A percentile compares a stretch with the other conserved stretches of the same genome.
Evolutionary conservation across 192 early-diverging fungal genomes (phyloP).

Genomic region (Kickxella alabastrina): DNA sequence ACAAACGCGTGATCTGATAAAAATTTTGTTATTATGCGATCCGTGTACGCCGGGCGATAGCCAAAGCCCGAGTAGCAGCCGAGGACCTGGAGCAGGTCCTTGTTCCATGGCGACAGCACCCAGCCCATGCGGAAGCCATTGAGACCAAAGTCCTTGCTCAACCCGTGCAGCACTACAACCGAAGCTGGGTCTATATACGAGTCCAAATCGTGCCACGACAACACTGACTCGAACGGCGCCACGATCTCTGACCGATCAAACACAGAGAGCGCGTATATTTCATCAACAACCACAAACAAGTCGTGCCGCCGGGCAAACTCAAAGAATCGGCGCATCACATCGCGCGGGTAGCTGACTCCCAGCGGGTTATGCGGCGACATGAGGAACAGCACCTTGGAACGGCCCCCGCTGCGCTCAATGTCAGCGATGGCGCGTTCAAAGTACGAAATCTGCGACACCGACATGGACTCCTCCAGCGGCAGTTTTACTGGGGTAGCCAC

Average conservation of each 20-base stretch:
- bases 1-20: conserved; percentile 56
- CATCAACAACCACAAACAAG: conserved; percentile 71
- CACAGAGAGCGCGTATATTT: conserved; percentile 73
- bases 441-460: conserved; percentile 51
- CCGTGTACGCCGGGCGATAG: conserved; percentile 59
- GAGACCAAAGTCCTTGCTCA: conserved; percentile 83
- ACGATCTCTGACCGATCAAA: conserved; percentile 45
- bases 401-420: conserved; percentile 46
- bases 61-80: conserved; percentile 55
- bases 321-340: conserved; percentile 55
- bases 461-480: conserved; percentile 38
- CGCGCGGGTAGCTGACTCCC: conserved; percentile 54
- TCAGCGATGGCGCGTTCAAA: conserved; percentile 42
- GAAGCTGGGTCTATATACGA: conserved; percentile 58
- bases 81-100: conserved; percentile 21
- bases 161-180: conserved; percentile 69
- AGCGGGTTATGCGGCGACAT: conserved; percentile 74
- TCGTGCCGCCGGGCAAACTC: conserved; percentile 60
- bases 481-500: conserved; percentile 53
- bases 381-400: conserved; percentile 56
- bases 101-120: conserved; percentile 61
- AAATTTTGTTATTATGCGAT: conserved; percentile 56
- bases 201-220: conserved; percentile 56
- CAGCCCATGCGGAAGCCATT: conserved; percentile 71
- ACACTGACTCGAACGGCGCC: conserved; percentile 62